phyloP scores from a whole-genome alignment of 139 green algal genomes.

The Yamagishiella unicocca region DNA sequence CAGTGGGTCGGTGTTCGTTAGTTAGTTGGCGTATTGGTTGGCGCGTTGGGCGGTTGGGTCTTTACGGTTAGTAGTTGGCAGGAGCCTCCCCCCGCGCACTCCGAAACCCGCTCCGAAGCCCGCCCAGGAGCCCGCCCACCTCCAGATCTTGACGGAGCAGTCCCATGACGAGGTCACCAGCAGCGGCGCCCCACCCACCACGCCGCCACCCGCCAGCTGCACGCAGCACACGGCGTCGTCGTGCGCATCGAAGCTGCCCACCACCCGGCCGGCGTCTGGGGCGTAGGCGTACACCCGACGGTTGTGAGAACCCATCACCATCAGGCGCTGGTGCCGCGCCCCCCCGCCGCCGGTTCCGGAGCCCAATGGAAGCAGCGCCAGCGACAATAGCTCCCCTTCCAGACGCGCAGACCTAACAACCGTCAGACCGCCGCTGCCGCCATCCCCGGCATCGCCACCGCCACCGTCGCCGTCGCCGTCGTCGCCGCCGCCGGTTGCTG shows the following conservation, averaged over 20 bases:
- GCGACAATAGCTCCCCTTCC: constrained; percentile 61
- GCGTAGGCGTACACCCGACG: constrained; percentile 67
- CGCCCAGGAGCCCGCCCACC: constrained; percentile 10
- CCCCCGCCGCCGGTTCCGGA: not conserved
- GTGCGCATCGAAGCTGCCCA: constrained; percentile 76
- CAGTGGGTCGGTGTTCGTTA: too few species aligned
- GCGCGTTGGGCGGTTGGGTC: too few species aligned
- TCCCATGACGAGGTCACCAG: constrained; percentile 81
- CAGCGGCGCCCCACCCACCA: not conserved
- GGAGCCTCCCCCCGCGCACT: too few species aligned
- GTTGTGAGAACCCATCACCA: constrained; percentile 75
- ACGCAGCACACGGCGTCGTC: constrained; percentile 80
- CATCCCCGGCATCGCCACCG: not conserved
- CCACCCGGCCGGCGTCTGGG: constrained; percentile 56
- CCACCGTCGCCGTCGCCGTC: not conserved
- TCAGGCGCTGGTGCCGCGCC: constrained; percentile 44
- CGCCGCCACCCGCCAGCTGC: constrained; percentile 20
- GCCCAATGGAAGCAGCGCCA: constrained; percentile 58
- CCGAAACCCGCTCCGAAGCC: too few species aligned
- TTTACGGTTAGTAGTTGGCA: too few species aligned
- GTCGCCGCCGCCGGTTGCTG: not conserved
- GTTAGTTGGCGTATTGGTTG: too few species aligned
- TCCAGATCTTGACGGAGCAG: constrained; percentile 78
- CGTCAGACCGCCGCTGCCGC: not conserved
- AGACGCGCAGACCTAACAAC: constrained; percentile 55